phyloP scores from a whole-genome alignment of 257 asterid species.

The Primulina tabacum region DNA sequence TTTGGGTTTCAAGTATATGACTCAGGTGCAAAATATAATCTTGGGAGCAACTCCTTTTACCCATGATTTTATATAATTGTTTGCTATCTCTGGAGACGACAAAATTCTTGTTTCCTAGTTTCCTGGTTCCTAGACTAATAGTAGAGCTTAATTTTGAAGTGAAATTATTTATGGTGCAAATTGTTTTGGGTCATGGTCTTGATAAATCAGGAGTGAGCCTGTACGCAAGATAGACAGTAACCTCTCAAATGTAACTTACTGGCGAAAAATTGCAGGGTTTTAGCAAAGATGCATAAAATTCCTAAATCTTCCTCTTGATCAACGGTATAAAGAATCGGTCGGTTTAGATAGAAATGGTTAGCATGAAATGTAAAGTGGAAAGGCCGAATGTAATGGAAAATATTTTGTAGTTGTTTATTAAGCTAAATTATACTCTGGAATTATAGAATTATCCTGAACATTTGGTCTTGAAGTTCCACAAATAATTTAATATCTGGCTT shows the following conservation, averaged over 20 bases:
- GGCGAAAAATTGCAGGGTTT: not conserved
- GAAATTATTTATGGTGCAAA: not conserved
- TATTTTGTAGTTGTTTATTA: no score
- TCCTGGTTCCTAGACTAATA: not conserved
- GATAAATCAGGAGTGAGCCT: not conserved
- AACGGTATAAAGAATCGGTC: not conserved
- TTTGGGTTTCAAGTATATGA: constrained; percentile 72
- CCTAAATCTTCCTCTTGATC: not conserved
- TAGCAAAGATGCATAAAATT: not conserved
- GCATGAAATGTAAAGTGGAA: not conserved
- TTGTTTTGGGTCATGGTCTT: not conserved
- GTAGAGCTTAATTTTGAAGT: not conserved
- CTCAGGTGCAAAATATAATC: constrained; percentile 52
- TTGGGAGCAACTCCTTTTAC: not conserved
- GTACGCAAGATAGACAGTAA: no score
- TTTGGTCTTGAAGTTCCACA: not conserved
- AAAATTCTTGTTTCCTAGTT: not conserved
- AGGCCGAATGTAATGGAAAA: not conserved
- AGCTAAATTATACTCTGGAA: not conserved
- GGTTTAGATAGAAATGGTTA: not conserved
- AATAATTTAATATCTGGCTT: not conserved
- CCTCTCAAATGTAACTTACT: not conserved
- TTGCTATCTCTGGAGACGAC: constrained; percentile 1
- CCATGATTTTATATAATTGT: not conserved
- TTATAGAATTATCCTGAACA: not conserved